These are phyloP conservation scores for Suillus plorans DNA, from an alignment of 768 basidiomycete genomes.

Conservation along the genomic window DNA sequence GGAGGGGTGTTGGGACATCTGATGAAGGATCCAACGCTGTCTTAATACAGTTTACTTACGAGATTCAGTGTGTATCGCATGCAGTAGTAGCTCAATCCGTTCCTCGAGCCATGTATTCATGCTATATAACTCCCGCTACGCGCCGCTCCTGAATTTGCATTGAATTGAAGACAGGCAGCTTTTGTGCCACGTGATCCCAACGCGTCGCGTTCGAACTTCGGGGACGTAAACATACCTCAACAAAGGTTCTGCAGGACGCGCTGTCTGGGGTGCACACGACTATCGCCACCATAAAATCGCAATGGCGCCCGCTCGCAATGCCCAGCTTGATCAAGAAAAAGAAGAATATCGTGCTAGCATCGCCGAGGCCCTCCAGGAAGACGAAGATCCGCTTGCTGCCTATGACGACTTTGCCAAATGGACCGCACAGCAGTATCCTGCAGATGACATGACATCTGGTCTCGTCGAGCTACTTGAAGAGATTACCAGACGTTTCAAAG, in stretches of 20 bases:
- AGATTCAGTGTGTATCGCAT: background rate
- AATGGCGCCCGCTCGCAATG: conserved; percentile 26
- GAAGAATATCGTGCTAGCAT: conserved; percentile 39
- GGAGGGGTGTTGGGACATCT: conserved; percentile 60
- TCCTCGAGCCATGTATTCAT: background rate
- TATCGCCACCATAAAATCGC: background rate
- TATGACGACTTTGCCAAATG: conserved; percentile 90
- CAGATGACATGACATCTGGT: conserved; percentile 66
- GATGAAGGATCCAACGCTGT: conserved; percentile 28
- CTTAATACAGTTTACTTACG: background rate
- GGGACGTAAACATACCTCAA: conserved; percentile 4
- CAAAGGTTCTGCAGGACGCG: conserved; percentile 7
- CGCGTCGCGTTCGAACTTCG: conserved; percentile 7
- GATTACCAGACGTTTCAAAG: conserved; percentile 76
- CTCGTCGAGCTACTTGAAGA: conserved; percentile 82
- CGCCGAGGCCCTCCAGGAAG: conserved; percentile 58
- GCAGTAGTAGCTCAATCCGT: background rate
- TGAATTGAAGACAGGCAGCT: background rate
- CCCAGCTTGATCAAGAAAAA: conserved; percentile 31
- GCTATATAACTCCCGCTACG: background rate
- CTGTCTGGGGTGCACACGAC: background rate
- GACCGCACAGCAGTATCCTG: conserved; percentile 79
- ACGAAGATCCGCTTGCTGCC: conserved; percentile 83
- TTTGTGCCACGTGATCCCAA: conserved; percentile 5
- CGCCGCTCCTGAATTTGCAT: background rate